Evolutionary conservation across 2,329 filamentous ascomycete genomes (phyloP), one percentile per base, ranked within the genome.

Genomic region (Ophiocordyceps camponoti-saundersi): DNA sequence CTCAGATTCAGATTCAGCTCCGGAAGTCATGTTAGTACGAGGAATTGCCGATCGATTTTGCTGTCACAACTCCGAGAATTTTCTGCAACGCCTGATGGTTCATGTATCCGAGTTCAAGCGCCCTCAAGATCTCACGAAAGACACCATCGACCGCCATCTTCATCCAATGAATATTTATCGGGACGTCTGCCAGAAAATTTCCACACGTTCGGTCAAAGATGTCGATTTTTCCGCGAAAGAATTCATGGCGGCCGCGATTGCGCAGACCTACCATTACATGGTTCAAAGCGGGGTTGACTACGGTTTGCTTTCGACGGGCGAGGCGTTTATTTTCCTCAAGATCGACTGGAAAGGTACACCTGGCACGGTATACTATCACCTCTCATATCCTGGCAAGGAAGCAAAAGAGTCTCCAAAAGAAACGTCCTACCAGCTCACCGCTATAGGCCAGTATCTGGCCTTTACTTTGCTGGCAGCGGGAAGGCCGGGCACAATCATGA

Each of bases 251-350:
- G 62, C 68, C 20, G 63, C 69, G 12, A 55, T 74, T 32, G 67
- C 66, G 6, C 65, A 74, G 55, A 65, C 62, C 1, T 73, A 68
- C 52, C 62, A 68, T 34, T 72, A 73, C 54, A 75, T 75, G 62
- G 61, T 74, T 15, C 53, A 66, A 45, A 57, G 56, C n/a, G 65
- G 71, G 0, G 57, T 71, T 7, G 60, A 67, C 48, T 69, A 68
- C 49, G 61, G 69, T 15, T 57, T 61, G 29, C 47, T 73, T 16
- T 64, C 59, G 15, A 71, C 63, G 1, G 64, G 66, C 34, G 63
- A 71, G 52, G 60, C 61, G 1, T 64, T 63, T 44, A 61, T 70
- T 29, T 71, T 70, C 49, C 58, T 72, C 20, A 61, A 59, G 39
- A 50, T 69, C 16, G 50, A 61, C 46, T 59, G 51, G 55, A 12